Percentiles rank a stretch among this genome's conserved stretches.
These are phyloP conservation scores for Neurospora sp. DNA, from an alignment of 495 filamentous ascomycete species.

Conservation along the genomic window DNA sequence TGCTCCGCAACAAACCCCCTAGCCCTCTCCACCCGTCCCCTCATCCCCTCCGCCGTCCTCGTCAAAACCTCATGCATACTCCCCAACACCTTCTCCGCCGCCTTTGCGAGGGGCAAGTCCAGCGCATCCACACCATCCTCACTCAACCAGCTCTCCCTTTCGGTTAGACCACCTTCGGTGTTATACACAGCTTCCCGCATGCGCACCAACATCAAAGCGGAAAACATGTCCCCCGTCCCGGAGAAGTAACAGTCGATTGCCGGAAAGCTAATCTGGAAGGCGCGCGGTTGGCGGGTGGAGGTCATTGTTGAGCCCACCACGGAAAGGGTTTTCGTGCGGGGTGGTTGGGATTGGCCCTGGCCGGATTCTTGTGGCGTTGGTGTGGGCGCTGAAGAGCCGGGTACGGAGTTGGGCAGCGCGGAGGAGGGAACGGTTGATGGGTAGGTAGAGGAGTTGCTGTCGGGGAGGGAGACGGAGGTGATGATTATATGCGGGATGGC, in stretches of 20 bases:
- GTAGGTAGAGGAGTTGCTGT: background rate
- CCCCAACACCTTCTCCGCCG: constrained; percentile 78
- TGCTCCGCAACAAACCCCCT: constrained; percentile 13
- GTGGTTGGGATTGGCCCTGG: background rate
- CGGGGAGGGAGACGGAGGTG: constrained; percentile 57
- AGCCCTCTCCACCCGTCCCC: constrained; percentile 23
- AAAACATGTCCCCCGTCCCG: constrained; percentile 97
- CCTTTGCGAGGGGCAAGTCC: constrained; percentile 70
- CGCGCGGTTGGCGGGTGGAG: constrained; percentile 52
- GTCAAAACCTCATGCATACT: constrained; percentile 83
- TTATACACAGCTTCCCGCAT: constrained; percentile 65
- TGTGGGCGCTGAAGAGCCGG: background rate
- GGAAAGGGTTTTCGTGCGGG: constrained; percentile 39
- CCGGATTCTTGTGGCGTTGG: background rate
- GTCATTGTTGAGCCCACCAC: constrained; percentile 70
- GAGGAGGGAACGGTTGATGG: constrained; percentile 22
- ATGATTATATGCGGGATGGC: constrained; percentile 83
- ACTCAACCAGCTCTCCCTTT: constrained; percentile 54
- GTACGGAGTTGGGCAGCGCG: constrained; percentile 17
- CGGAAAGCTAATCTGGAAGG: constrained; percentile 78
- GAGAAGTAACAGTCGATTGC: constrained; percentile 86
- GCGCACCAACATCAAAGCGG: constrained; percentile 79
- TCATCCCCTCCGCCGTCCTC: constrained; percentile 60
- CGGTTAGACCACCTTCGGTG: constrained; percentile 31
- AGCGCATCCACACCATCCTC: constrained; percentile 54